Percentiles rank a stretch among this genome's conserved stretches.
Conservation (phyloP, 1,284 basidiomycete species). For the Polyporus tsugae region DNA sequence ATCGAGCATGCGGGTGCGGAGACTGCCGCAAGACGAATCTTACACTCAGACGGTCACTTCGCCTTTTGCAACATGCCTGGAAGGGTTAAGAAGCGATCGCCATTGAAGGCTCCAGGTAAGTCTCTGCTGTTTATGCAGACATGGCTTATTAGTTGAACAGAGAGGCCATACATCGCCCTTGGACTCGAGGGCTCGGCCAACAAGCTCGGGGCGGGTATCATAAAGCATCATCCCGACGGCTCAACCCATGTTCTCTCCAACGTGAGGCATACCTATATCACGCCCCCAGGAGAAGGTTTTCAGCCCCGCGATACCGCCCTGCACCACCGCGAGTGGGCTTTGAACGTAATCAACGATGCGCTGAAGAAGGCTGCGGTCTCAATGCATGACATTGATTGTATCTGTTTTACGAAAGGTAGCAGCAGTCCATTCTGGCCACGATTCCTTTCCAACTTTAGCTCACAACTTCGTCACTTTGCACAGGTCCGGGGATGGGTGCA, state of each 20-base stretch:
- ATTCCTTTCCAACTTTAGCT: not conserved
- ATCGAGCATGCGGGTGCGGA: slow-evolving; percentile 20
- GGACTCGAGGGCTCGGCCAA: slow-evolving; percentile 97
- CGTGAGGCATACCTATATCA: slow-evolving; percentile 97
- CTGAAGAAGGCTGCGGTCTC: slow-evolving; percentile 76
- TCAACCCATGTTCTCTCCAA: slow-evolving; percentile 80
- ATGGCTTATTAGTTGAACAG: slow-evolving; percentile 45
- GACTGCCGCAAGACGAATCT: slow-evolving; percentile 17
- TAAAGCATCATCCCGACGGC: slow-evolving; percentile 82
- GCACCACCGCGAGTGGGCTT: slow-evolving; percentile 95
- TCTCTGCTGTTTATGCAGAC: not conserved
- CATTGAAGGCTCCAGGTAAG: slow-evolving; percentile 41
- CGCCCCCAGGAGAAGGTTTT: slow-evolving; percentile 97
- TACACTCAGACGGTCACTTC: slow-evolving; percentile 5
- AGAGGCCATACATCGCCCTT: slow-evolving; percentile 74
- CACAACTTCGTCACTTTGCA: slow-evolving; percentile 2
- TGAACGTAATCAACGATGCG: slow-evolving; percentile 85
- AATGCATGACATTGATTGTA: slow-evolving; percentile 88
- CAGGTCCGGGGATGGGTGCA: slow-evolving; percentile 98
- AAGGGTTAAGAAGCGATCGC: slow-evolving; percentile 39
- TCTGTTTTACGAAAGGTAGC: slow-evolving; percentile 95
- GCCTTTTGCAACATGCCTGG: slow-evolving; percentile 23
- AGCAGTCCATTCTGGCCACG: slow-evolving; percentile 13
- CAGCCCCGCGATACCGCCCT: slow-evolving; percentile 94
- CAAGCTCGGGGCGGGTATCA: slow-evolving; percentile 96